A percentile compares a stretch with the other conserved stretches of the same genome.
Conservation (phyloP, 768 basidiomycete species). For the Tylopilus sp. region DNA sequence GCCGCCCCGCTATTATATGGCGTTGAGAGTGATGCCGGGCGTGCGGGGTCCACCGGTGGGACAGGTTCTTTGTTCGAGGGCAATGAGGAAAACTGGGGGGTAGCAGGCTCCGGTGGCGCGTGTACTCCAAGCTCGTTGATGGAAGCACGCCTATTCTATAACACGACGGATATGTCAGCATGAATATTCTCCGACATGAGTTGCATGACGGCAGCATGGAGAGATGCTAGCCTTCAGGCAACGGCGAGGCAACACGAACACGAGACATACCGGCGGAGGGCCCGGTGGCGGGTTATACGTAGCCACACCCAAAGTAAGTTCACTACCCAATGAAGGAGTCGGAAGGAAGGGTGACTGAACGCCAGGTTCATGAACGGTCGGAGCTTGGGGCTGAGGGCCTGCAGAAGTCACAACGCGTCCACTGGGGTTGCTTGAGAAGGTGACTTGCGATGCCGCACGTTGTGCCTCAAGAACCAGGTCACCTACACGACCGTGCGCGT, state of each 20-base stretch:
- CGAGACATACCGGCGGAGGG: conserved; percentile 17
- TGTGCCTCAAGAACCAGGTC: conserved; percentile 61
- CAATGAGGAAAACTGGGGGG: conserved; percentile 60
- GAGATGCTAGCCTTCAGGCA: conserved; percentile 17
- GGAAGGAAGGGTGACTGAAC: conserved; percentile 24
- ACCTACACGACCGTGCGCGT: conserved; percentile 60
- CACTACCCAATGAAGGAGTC: conserved; percentile 32
- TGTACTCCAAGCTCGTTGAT: conserved; percentile 28
- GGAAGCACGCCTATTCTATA: conserved; percentile 19
- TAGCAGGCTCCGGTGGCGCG: background rate
- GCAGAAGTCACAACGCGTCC: conserved; percentile 4
- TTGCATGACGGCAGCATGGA: conserved; percentile 9
- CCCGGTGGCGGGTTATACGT: conserved; percentile 10
- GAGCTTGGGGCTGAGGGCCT: conserved; percentile 1
- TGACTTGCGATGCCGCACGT: conserved; percentile 50
- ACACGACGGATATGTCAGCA: conserved; percentile 10
- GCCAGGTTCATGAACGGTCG: conserved; percentile 2
- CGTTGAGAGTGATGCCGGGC: conserved; percentile 6
- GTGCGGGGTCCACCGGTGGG: background rate
- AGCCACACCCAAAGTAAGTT: conserved; percentile 22
- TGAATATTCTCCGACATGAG: conserved; percentile 5
- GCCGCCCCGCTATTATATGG: conserved; percentile 5
- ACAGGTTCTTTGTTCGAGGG: conserved; percentile 41
- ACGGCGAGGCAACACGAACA: conserved; percentile 15
- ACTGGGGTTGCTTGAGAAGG: conserved; percentile 41